These are phyloP conservation scores for Stagonosporopsis rhizophila DNA, from an alignment of 2,329 filamentous ascomycete species.

Conservation along the genomic window DNA sequence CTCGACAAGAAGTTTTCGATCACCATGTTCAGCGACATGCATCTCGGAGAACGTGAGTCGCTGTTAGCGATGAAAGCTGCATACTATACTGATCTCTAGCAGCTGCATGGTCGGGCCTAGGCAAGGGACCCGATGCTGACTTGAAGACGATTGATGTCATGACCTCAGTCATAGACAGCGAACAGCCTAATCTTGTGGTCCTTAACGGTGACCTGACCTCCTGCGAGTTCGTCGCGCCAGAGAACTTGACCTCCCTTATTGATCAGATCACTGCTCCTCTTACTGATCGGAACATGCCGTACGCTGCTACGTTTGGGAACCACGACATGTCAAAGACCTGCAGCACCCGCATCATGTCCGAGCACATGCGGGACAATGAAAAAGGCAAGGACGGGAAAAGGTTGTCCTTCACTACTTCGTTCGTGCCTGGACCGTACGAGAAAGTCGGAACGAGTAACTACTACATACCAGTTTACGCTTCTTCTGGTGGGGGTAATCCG, in stretches of 20 bases:
- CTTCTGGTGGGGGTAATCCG: constrained; percentile 38
- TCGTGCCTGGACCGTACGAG: constrained; percentile 50
- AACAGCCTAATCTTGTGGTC: constrained; percentile 67
- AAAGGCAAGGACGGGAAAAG: constrained; percentile 58
- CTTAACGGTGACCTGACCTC: constrained; percentile 76
- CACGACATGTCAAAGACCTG: constrained; percentile 60
- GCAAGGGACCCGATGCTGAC: constrained; percentile 56
- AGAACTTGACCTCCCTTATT: constrained; percentile 28
- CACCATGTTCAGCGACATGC: constrained; percentile 71
- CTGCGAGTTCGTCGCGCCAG: constrained; percentile 57
- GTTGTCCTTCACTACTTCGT: constrained; percentile 51
- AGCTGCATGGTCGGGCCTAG: constrained; percentile 17
- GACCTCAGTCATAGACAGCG: constrained; percentile 63
- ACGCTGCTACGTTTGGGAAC: constrained; percentile 75
- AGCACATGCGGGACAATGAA: constrained; percentile 46
- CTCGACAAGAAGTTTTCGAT: constrained; percentile 55
- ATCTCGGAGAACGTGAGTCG: constrained; percentile 71
- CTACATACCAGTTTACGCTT: constrained; percentile 59
- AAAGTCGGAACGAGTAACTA: constrained; percentile 58
- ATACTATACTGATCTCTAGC: constrained; percentile 7
- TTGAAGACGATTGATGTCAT: constrained; percentile 65
- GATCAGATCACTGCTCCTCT: constrained; percentile 53
- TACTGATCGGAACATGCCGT: constrained; percentile 61
- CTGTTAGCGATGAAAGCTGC: constrained; percentile 25
- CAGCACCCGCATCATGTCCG: constrained; percentile 30